Evolutionary conservation across 352 stramenopile species (phyloP).

Genomic region (Phytophthora lateralis): DNA sequence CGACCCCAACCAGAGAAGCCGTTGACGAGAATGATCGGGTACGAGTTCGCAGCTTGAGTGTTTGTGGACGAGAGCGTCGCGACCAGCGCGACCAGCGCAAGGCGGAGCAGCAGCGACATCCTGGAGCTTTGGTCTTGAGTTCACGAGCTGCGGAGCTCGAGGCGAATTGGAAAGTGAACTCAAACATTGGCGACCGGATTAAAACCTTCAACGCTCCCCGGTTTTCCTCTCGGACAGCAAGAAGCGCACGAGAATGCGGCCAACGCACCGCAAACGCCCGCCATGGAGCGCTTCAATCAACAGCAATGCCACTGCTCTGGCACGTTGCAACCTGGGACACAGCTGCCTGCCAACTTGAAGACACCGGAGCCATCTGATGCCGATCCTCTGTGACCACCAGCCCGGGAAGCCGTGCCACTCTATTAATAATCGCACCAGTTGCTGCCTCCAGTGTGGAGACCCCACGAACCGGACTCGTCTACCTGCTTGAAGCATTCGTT

Average conservation of each 20-base stretch:
- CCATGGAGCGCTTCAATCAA: slow-evolving; percentile 14
- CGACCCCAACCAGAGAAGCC: slow-evolving; percentile 54
- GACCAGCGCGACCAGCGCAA: slow-evolving; percentile 16
- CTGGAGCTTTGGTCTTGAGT: slow-evolving; percentile 3
- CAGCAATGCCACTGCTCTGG: slow-evolving; percentile 22
- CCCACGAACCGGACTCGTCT: slow-evolving; percentile 11
- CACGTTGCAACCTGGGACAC: slow-evolving; percentile 4
- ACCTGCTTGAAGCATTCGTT: slow-evolving; percentile 7
- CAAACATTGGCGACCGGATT: neutral
- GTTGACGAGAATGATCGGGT: slow-evolving; percentile 63
- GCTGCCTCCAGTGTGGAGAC: slow-evolving; percentile 1
- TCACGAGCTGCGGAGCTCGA: slow-evolving; percentile 9
- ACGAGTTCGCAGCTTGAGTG: slow-evolving; percentile 41
- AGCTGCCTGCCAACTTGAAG: slow-evolving; percentile 21
- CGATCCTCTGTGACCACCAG: slow-evolving; percentile 9
- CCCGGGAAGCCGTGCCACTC: neutral
- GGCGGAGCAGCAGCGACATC: slow-evolving; percentile 24
- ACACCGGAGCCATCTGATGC: slow-evolving; percentile 22
- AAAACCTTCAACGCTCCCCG: slow-evolving; percentile 3
- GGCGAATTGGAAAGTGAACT: slow-evolving; percentile 32
- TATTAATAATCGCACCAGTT: slow-evolving; percentile 10
- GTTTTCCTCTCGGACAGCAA: slow-evolving; percentile 21
- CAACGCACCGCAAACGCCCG: slow-evolving; percentile 3
- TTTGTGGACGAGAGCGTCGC: slow-evolving; percentile 8
- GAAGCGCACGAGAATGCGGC: slow-evolving; percentile 14